A percentile compares a stretch with the other conserved stretches of the same genome.
phyloP scores from a whole-genome alignment of 768 basidiomycete species.

The Chlorophyllum brunneum region DNA sequence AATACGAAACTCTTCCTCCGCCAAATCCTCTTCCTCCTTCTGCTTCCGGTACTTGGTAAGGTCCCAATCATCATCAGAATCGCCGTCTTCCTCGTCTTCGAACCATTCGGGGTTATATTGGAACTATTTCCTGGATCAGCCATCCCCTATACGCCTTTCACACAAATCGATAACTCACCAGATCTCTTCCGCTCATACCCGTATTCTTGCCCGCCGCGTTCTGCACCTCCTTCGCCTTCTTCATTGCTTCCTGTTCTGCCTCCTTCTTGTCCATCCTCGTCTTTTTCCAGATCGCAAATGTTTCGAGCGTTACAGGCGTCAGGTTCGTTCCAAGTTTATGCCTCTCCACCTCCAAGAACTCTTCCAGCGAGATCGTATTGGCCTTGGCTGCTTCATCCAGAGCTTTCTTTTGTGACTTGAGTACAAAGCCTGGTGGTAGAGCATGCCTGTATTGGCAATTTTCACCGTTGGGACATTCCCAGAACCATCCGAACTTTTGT shows the following conservation, averaged over 20 bases:
- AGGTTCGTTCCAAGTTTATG: conserved; percentile 90
- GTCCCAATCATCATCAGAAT: conserved; percentile 53
- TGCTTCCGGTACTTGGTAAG: conserved; percentile 56
- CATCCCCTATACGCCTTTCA: not conserved
- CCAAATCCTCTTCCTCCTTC: conserved; percentile 57
- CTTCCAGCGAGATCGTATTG: conserved; percentile 87
- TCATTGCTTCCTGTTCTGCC: conserved; percentile 78
- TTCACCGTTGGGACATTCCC: conserved; percentile 89
- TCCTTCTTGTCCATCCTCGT: conserved; percentile 93
- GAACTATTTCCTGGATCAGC: conserved; percentile 48
- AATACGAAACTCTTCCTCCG: conserved; percentile 50
- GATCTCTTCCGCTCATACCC: conserved; percentile 94
- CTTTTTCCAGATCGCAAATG: conserved; percentile 94
- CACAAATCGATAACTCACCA: conserved; percentile 48
- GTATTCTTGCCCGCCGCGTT: conserved; percentile 82
- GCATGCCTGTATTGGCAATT: conserved; percentile 94
- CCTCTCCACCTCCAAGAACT: conserved; percentile 97
- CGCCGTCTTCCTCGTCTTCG: conserved; percentile 65
- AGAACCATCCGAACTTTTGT: conserved; percentile 95
- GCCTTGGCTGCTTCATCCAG: conserved; percentile 88
- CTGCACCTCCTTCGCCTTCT: conserved; percentile 79
- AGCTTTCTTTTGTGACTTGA: conserved; percentile 92
- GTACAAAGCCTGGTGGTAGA: conserved; percentile 91
- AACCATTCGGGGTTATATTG: conserved; percentile 96
- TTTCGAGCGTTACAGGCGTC: conserved; percentile 90